Evolutionary conservation across 805 yeast genomes (phyloP).

Genomic region (Kazachstania africana): DNA sequence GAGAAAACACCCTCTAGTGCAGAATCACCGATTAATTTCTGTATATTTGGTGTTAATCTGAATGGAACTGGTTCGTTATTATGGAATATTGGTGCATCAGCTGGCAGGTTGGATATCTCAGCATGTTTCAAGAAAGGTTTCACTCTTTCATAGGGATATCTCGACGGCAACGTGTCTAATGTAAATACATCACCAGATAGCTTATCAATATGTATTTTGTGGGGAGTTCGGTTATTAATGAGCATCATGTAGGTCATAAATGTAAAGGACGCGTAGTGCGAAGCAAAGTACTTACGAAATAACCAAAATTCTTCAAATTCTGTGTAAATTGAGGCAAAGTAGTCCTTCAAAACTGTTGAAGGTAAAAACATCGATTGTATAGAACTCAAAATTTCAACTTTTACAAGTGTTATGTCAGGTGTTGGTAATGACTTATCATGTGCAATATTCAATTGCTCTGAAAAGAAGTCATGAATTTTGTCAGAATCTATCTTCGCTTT

Average conservation of each 20-base stretch:
- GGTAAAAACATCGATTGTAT: constrained; percentile 85
- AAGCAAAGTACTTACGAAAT: constrained; percentile 87
- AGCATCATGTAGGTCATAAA: constrained; percentile 93
- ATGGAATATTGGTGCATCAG: constrained; percentile 67
- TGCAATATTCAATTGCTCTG: constrained; percentile 80
- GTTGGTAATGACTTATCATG: constrained; percentile 88
- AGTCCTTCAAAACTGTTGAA: constrained; percentile 65
- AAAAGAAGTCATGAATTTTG: constrained; percentile 78
- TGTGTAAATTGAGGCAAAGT: constrained; percentile 57
- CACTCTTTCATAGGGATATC: constrained; percentile 40
- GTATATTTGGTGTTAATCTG: constrained; percentile 91
- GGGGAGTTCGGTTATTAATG: constrained; percentile 86
- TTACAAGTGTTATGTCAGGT: constrained; percentile 79
- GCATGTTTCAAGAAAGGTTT: constrained; percentile 28
- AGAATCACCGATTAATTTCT: constrained; percentile 86
- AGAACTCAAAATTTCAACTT: constrained; percentile 83
- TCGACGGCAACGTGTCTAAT: constrained; percentile 89
- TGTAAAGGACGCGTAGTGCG: constrained; percentile 87
- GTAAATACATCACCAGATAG: constrained; percentile 87
- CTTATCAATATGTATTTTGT: constrained; percentile 73
- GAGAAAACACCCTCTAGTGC: constrained; percentile 86
- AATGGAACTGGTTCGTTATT: constrained; percentile 92
- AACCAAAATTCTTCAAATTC: constrained; percentile 93
- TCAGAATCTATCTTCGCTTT: constrained; percentile 66
- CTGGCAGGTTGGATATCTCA: constrained; percentile 28